Percentiles rank a stretch among this genome's conserved stretches.
phyloP scores from a whole-genome alignment of 805 yeast genomes.

The Candida boleticola region DNA sequence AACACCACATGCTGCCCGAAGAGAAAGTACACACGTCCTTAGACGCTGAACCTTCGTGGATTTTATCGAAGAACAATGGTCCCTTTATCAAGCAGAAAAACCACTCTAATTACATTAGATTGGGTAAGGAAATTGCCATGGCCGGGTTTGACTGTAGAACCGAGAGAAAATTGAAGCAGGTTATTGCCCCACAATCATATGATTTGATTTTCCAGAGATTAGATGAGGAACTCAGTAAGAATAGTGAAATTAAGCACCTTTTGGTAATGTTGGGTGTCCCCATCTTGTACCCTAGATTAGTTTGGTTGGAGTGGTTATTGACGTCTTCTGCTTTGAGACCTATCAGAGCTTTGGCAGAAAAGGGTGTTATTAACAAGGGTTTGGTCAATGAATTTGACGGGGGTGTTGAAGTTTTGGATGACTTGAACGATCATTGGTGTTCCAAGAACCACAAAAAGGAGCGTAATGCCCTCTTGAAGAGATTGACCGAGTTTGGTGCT shows the following conservation, averaged over 20 bases:
- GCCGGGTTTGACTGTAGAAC: constrained; percentile 91
- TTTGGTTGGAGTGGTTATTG: constrained; percentile 80
- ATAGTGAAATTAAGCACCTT: constrained; percentile 67
- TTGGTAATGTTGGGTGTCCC: constrained; percentile 91
- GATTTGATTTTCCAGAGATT: constrained; percentile 58
- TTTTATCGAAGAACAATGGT: constrained; percentile 56
- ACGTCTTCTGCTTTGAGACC: constrained; percentile 61
- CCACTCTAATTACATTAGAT: constrained; percentile 66
- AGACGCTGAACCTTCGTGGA: constrained; percentile 52
- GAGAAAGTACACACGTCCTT: constrained; percentile 33
- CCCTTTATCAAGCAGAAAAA: constrained; percentile 66
- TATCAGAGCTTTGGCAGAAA: constrained; percentile 54
- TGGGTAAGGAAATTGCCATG: constrained; percentile 72
- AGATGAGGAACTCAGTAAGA: constrained; percentile 46
- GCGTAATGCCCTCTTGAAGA: constrained; percentile 65
- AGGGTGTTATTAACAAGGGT: constrained; percentile 61
- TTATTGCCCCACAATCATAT: constrained; percentile 59
- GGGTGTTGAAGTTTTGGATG: constrained; percentile 85
- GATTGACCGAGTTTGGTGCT: constrained; percentile 66
- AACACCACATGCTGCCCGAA: constrained; percentile 67
- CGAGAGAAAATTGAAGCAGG: constrained; percentile 66
- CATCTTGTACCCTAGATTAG: constrained; percentile 89
- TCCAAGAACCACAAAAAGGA: constrained; percentile 82
- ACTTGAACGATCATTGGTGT: constrained; percentile 96
- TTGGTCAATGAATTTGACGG: constrained; percentile 92